A percentile compares a stretch with the other conserved stretches of the same genome.
These are phyloP conservation scores for Tetrahymena borealis DNA, from an alignment of 73 alveolate genomes.

Conservation along the genomic window DNA sequence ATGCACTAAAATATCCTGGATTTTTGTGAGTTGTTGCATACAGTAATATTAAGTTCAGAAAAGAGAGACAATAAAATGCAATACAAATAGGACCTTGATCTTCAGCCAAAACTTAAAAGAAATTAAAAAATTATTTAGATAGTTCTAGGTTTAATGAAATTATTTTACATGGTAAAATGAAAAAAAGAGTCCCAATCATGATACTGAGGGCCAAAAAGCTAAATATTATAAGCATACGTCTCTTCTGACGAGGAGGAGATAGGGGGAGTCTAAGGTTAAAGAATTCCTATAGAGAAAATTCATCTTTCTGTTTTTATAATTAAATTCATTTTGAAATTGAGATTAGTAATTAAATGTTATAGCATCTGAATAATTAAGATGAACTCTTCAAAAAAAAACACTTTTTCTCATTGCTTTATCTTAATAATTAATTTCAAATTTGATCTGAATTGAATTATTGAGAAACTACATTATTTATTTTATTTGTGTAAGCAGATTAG, in stretches of 20 bases:
- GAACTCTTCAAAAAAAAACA: background rate
- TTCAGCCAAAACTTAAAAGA: background rate
- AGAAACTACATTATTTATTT: no score
- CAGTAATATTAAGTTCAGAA: background rate
- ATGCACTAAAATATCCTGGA: background rate
- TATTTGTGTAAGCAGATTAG: no score
- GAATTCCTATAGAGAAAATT: background rate
- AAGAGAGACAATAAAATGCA: background rate
- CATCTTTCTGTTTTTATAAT: background rate
- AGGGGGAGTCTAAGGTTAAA: background rate
- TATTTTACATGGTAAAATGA: background rate
- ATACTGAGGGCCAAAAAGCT: constrained; percentile 12
- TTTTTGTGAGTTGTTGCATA: background rate
- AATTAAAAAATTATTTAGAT: background rate
- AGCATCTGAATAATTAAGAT: background rate
- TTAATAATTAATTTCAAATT: no score
- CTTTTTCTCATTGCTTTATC: no score
- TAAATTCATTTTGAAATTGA: background rate
- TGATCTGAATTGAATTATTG: no score
- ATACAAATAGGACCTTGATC: background rate
- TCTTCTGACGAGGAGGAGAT: background rate
- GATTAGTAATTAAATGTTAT: no score
- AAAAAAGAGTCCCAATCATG: constrained; percentile 1
- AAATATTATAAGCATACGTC: background rate
- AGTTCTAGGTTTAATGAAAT: background rate